Evolutionary conservation across 1,139 yeast species (phyloP).

Genomic region (Hansenula sp.): DNA sequence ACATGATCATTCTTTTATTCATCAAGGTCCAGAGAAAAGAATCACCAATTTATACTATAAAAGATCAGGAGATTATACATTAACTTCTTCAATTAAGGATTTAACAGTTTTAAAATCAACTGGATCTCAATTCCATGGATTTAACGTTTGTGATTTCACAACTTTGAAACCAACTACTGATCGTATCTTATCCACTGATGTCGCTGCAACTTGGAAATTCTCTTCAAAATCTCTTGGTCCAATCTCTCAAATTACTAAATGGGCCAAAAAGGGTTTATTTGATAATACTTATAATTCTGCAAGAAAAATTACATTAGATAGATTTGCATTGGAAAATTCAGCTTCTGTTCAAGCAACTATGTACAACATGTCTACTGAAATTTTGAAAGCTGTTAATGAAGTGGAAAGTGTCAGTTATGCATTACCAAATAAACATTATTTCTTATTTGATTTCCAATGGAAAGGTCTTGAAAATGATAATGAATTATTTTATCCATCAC

Average conservation of each 20-base stretch:
- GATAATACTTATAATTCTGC: slow-evolving; percentile 60
- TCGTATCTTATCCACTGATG: slow-evolving; percentile 84
- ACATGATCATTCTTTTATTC: slow-evolving; percentile 79
- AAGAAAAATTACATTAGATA: slow-evolving; percentile 64
- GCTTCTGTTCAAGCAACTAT: slow-evolving; percentile 93
- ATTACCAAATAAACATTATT: slow-evolving; percentile 88
- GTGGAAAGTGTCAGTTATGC: slow-evolving; percentile 64
- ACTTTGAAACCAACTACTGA: slow-evolving; percentile 78
- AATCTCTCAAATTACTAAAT: slow-evolving; percentile 43
- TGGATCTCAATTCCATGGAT: slow-evolving; percentile 92
- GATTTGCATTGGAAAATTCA: slow-evolving; percentile 81
- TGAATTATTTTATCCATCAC: slow-evolving; percentile 82
- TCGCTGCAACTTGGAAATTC: slow-evolving; percentile 72
- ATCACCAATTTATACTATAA: slow-evolving; percentile 51
- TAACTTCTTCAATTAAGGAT: slow-evolving; percentile 74
- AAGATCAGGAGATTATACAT: slow-evolving; percentile 40
- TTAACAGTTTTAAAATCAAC: slow-evolving; percentile 87
- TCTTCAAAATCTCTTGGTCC: slow-evolving; percentile 45
- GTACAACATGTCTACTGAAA: slow-evolving; percentile 83
- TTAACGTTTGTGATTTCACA: slow-evolving; percentile 81
- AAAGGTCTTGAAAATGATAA: slow-evolving; percentile 77
- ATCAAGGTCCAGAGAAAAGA: slow-evolving; percentile 81
- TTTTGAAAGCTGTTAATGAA: slow-evolving; percentile 52
- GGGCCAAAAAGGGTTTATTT: slow-evolving; percentile 59
- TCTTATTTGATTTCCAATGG: slow-evolving; percentile 77